Percentiles rank a stretch among this genome's conserved stretches.
Evolutionary conservation across 768 basidiomycete species (phyloP).

Genomic region (Omphalotus guepiniiformis): DNA sequence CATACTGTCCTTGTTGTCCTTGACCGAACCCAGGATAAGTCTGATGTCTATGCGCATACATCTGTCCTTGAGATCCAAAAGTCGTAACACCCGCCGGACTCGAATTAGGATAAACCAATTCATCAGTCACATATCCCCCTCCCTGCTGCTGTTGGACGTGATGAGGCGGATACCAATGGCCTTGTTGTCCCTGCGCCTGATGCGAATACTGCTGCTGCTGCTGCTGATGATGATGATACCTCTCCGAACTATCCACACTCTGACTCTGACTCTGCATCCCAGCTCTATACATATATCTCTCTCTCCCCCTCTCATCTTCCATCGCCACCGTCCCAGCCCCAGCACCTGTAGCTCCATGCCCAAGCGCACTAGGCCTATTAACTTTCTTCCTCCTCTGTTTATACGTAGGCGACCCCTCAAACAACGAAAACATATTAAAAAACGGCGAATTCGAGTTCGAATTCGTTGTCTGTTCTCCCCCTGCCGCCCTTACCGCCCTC

Average conservation of each 20-base stretch:
- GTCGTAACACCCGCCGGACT: background rate
- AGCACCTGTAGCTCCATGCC: slow-evolving; percentile 11
- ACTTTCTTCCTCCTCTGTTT: slow-evolving; percentile 84
- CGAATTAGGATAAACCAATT: background rate
- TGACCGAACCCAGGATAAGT: slow-evolving; percentile 22
- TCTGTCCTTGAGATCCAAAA: too few species aligned
- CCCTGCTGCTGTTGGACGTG: background rate
- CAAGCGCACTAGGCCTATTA: slow-evolving; percentile 23
- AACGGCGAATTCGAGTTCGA: slow-evolving; percentile 32
- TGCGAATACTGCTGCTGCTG: too few species aligned
- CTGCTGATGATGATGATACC: too few species aligned
- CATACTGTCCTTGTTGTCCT: slow-evolving; percentile 19
- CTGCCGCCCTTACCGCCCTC: too few species aligned
- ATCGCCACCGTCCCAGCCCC: slow-evolving; percentile 15
- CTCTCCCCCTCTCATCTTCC: slow-evolving; percentile 30
- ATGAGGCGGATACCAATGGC: background rate
- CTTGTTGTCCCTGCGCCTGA: too few species aligned
- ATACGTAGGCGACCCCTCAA: slow-evolving; percentile 83
- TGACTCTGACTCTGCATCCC: too few species aligned
- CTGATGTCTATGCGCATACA: slow-evolving; percentile 16
- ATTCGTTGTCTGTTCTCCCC: slow-evolving; percentile 8
- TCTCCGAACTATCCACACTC: too few species aligned
- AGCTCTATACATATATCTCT: too few species aligned
- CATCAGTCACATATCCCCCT: background rate
- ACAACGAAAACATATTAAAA: slow-evolving; percentile 67